Conservation (phyloP, 176 grass and related monocot species). For the Hordeum marinum region DNA sequence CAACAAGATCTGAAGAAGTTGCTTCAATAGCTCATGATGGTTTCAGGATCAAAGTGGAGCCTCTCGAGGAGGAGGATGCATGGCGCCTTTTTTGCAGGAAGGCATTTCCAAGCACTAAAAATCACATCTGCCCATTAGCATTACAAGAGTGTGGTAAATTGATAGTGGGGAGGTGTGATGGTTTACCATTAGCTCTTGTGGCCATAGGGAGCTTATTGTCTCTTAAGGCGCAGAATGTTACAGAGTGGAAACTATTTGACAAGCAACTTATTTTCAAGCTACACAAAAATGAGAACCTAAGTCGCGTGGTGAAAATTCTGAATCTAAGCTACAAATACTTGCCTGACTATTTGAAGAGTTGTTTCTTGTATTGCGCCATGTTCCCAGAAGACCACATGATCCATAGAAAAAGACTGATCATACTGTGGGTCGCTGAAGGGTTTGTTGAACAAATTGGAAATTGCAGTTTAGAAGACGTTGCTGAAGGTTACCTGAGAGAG, state of each 20-base stretch:
- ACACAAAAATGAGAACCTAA: slow-evolving; percentile 28
- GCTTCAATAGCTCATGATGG: slow-evolving; percentile 28
- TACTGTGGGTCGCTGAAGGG: slow-evolving; percentile 48
- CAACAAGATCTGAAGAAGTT: slow-evolving; percentile 16
- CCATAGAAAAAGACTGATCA: slow-evolving; percentile 19
- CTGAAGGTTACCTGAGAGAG: slow-evolving; percentile 32
- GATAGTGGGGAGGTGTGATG: slow-evolving; percentile 39
- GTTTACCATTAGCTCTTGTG: slow-evolving; percentile 49
- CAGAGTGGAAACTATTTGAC: slow-evolving; percentile 28
- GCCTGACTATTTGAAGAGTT: slow-evolving; percentile 48
- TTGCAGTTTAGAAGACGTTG: slow-evolving; percentile 50
- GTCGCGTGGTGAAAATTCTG: slow-evolving; percentile 30
- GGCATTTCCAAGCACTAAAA: slow-evolving; percentile 22
- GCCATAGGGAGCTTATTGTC: slow-evolving; percentile 34
- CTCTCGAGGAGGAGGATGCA: background rate
- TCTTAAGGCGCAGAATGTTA: background rate
- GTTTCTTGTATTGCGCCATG: slow-evolving; percentile 48
- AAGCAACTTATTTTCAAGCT: slow-evolving; percentile 42
- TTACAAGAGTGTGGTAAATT: slow-evolving; percentile 3
- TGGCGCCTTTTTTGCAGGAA: slow-evolving; percentile 41
- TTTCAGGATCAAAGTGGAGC: slow-evolving; percentile 17
- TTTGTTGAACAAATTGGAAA: slow-evolving; percentile 40
- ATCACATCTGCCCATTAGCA: slow-evolving; percentile 12
- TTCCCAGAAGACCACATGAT: slow-evolving; percentile 50
- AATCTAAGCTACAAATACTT: slow-evolving; percentile 47